Conservation (phyloP, 768 basidiomycete species). For the Strobilomyces confusus region DNA sequence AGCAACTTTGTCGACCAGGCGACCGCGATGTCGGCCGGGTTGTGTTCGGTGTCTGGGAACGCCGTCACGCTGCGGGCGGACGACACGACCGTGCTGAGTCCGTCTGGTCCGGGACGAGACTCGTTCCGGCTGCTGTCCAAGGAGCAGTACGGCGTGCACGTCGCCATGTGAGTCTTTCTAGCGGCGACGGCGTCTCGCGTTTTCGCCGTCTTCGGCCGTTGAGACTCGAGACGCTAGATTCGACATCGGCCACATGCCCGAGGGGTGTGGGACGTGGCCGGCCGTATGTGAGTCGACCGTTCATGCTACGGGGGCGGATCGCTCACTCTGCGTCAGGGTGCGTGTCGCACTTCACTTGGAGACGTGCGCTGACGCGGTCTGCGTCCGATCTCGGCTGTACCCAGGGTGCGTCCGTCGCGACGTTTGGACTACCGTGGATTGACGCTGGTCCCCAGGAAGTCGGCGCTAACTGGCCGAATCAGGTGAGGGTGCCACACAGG, state of each 20-base stretch:
- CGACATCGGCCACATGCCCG: conserved; percentile 36
- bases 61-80: conserved; percentile 32
- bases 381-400: neutral
- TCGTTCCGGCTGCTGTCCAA: conserved; percentile 35
- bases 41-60: conserved; percentile 53
- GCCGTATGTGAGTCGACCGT: conserved; percentile 28
- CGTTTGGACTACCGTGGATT: neutral
- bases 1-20: conserved; percentile 44
- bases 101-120: conserved; percentile 32
- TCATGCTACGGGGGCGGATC: neutral
- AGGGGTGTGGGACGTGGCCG: conserved; percentile 40
- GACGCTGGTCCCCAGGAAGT: conserved; percentile 20
- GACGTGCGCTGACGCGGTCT: neutral
- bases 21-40: conserved; percentile 49
- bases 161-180: conserved; percentile 30
- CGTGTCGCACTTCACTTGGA: neutral
- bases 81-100: conserved; percentile 26
- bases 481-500: conserved; percentile 1
- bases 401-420: conserved; percentile 23
- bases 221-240: conserved; percentile 17
- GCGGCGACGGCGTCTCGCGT: too few species aligned
- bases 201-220: neutral
- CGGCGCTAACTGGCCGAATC: conserved; percentile 25
- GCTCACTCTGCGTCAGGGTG: conserved; percentile 22
- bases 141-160: conserved; percentile 29